Base-by-base conservation (phyloP, 176 grass and related monocot species). In the Oryza rufipogon region DNA sequence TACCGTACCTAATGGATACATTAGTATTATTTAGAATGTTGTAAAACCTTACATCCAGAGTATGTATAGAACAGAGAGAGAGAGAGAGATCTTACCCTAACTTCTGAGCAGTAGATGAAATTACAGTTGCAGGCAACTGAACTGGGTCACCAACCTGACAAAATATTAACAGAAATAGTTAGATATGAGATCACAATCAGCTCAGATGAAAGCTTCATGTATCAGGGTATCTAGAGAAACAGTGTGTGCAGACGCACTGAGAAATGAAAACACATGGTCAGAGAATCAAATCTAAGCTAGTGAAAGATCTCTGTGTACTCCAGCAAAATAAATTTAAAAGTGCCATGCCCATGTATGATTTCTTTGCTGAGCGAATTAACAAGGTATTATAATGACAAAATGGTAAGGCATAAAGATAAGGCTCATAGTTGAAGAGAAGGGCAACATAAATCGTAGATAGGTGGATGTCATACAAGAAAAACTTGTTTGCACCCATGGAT, bases 91-190 rank as follows among this genome's bases (percentile, higher is more conserved):
- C 80, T 86, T 91, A 98, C 96, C 96, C 96, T 58, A 98, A 88
- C 73, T 90, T 93, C 74, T 89, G 82, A 49, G 96, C 96, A 75
- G 89, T 92, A 4, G 78, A 70, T 65, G 96, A 98, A 77, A 95
- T 93, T 71, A 98, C 96, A 87, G 96, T 97, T 60, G 95, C 95
- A 34, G 95, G 95, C 79, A 97, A 88, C 87, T 98, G 96, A 79
- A 95, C 83, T 33, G 96, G 96, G 73, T 98, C 96, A 60, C 96
- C 96, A 71, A 98, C 96, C 95, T 97, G 72, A 66, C 52, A 28
- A 49, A 9, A 66, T 68, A 86, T 60, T 6, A 78, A 79, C 8
- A 68, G 44, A 52, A 41, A 74, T 45, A 9, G 52, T 32, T 79
- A 20, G 22, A 54, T 34, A 58, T 52, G 9, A 49, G 23, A 25